A percentile compares a stretch with the other conserved stretches of the same genome.
Evolutionary conservation across 352 stramenopile genomes (phyloP).

Genomic region (Hyaloperonospora arabidopsidis): DNA sequence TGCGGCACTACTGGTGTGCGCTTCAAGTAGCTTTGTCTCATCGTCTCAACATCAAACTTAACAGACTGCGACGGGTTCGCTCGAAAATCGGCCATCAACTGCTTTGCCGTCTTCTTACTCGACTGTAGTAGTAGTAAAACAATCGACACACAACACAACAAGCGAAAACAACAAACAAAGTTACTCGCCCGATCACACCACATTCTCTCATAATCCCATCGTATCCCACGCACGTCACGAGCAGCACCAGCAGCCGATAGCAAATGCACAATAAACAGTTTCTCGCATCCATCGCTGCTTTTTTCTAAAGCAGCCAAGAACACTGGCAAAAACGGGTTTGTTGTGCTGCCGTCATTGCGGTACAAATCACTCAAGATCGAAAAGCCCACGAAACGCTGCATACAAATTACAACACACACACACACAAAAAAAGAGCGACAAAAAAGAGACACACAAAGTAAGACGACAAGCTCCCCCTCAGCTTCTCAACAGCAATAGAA

Average conservation of each 20-base stretch:
- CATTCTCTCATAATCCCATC: neutral
- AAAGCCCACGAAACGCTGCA: slow-evolving; percentile 80
- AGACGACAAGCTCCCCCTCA: neutral
- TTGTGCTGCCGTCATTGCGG: slow-evolving; percentile 56
- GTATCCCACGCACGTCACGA: slow-evolving; percentile 38
- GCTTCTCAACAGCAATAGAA: neutral
- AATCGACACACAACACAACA: neutral
- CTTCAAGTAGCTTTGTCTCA: slow-evolving; percentile 65
- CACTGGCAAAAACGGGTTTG: slow-evolving; percentile 84
- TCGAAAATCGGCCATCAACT: slow-evolving; percentile 57
- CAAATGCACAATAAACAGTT: slow-evolving; percentile 71
- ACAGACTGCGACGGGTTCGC: slow-evolving; percentile 37
- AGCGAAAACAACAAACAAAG: neutral
- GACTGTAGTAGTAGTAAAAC: slow-evolving; percentile 22
- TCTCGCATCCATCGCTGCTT: slow-evolving; percentile 59
- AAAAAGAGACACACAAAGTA: neutral
- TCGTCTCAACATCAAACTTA: slow-evolving; percentile 54
- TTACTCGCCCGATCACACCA: slow-evolving; percentile 3
- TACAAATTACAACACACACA: too few relatives aligned
- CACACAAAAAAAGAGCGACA: too few relatives aligned
- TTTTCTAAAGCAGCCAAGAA: slow-evolving; percentile 81
- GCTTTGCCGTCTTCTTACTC: slow-evolving; percentile 70
- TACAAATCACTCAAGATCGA: slow-evolving; percentile 83
- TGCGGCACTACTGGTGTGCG: slow-evolving; percentile 70
- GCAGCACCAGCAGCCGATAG: slow-evolving; percentile 36